phyloP scores from a whole-genome alignment of 306 rosid species.

The Cicer pinnatifidum region DNA sequence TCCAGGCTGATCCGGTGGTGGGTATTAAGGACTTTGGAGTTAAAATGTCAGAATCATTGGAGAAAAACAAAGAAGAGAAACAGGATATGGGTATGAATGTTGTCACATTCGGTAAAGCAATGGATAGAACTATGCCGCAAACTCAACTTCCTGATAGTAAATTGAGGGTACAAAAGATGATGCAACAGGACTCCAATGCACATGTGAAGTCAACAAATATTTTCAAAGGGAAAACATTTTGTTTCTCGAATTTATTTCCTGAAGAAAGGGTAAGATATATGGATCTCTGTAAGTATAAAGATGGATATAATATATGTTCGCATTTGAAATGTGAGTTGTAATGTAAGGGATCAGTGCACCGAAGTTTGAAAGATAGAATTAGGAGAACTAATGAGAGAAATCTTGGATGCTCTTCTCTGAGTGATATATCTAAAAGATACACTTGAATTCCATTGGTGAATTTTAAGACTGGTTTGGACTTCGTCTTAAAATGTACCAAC shows the following conservation, averaged over 20 bases:
- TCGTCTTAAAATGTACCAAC: background rate
- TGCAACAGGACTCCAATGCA: conserved; percentile 50
- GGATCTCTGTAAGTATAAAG: conserved; percentile 26
- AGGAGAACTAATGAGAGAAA: background rate
- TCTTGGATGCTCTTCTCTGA: background rate
- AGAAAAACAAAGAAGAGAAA: conserved; percentile 55
- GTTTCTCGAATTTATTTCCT: conserved; percentile 80
- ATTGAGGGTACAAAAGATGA: conserved; percentile 46
- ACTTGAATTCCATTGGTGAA: background rate
- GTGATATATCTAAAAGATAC: background rate
- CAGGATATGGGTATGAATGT: conserved; percentile 46
- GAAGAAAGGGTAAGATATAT: conserved; percentile 71
- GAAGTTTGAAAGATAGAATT: conserved; percentile 30
- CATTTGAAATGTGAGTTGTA: conserved; percentile 31
- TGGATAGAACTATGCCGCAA: conserved; percentile 46
- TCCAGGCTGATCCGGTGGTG: conserved; percentile 48
- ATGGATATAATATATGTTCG: conserved; percentile 22
- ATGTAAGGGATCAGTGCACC: background rate
- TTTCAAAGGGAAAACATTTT: conserved; percentile 66
- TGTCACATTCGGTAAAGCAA: conserved; percentile 49
- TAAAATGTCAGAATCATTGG: conserved; percentile 53
- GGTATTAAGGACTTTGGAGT: conserved; percentile 46
- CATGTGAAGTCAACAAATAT: conserved; percentile 58
- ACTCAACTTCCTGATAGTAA: conserved; percentile 54
- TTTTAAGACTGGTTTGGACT: conserved; percentile 15